These are phyloP conservation scores for Colletotrichum lupini DNA, from an alignment of 2,329 filamentous ascomycete species.

Conservation along the genomic window DNA sequence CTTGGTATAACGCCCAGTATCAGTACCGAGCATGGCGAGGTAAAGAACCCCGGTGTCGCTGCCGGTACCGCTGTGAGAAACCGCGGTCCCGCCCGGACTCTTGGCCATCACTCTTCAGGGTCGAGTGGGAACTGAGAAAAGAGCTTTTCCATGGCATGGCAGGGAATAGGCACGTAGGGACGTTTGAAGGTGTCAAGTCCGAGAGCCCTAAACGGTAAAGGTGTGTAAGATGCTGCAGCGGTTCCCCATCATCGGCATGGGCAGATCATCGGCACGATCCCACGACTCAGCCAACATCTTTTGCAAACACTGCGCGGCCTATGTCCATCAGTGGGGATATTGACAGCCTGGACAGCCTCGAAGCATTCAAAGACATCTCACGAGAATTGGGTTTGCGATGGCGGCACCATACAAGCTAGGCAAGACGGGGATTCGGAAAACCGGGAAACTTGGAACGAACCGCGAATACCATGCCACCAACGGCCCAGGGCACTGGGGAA, in stretches of 20 bases:
- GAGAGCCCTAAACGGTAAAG: background rate
- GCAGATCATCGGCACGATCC: background rate
- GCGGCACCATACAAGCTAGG: background rate
- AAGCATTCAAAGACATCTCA: background rate
- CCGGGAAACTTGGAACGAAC: slow-evolving; percentile 28
- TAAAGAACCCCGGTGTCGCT: background rate
- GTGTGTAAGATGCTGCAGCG: background rate
- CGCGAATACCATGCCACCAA: background rate
- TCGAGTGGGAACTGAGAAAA: background rate
- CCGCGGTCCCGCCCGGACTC: background rate
- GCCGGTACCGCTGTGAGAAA: background rate
- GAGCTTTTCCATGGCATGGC: background rate
- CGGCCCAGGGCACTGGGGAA: background rate
- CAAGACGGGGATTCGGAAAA: slow-evolving; percentile 1
- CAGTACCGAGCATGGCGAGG: background rate
- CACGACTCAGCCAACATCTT: background rate
- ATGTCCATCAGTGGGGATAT: background rate
- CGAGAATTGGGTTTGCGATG: background rate
- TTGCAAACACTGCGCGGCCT: background rate
- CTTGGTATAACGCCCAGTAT: background rate
- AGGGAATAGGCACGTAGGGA: background rate
- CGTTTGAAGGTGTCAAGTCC: background rate
- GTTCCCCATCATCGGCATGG: slow-evolving; percentile 1
- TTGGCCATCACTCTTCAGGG: background rate
- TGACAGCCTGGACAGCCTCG: background rate